A percentile compares a stretch with the other conserved stretches of the same genome.
phyloP scores from a whole-genome alignment of 140 eudicot genomes.

The Cichorium intybus region DNA sequence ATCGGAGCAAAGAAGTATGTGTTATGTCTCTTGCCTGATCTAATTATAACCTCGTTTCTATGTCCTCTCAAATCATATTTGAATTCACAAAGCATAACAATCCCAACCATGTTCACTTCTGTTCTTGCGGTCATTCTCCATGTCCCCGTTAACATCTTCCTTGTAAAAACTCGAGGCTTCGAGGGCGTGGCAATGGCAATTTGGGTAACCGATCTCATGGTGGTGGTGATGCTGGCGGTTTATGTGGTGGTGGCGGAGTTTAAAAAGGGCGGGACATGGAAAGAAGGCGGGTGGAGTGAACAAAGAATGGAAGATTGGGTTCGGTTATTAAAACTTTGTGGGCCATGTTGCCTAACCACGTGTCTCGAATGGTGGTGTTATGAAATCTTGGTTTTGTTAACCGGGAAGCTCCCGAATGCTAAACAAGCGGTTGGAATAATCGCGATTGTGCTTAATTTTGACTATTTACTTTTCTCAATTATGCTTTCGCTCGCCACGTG shows the following conservation, averaged over 20 bases:
- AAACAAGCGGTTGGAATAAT: constrained; percentile 64
- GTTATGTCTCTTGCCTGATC: constrained; percentile 69
- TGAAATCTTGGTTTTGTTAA: constrained; percentile 61
- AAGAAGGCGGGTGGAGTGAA: constrained; percentile 81
- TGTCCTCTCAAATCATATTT: constrained; percentile 80
- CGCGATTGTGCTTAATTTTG: constrained; percentile 77
- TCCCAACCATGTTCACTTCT: constrained; percentile 84
- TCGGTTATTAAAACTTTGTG: constrained; percentile 49
- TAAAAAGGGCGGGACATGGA: constrained; percentile 54
- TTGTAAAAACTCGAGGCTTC: constrained; percentile 53
- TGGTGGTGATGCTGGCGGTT: constrained; percentile 35
- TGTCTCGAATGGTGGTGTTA: constrained; percentile 99
- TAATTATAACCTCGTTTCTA: constrained; percentile 54
- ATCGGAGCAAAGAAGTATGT: constrained; percentile 47
- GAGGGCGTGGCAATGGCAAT: constrained; percentile 78
- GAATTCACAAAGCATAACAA: constrained; percentile 60
- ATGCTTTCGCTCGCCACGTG: constrained; percentile 78
- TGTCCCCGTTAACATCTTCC: constrained; percentile 58
- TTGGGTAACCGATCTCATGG: constrained; percentile 70
- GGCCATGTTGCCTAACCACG: constrained; percentile 80
- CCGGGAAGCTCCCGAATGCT: constrained; percentile 77
- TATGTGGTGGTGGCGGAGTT: constrained; percentile 47
- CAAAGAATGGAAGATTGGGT: constrained; percentile 62
- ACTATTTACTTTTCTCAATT: constrained; percentile 73
- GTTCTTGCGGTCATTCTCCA: constrained; percentile 56